Percentiles rank a stretch among this genome's conserved stretches.
These are phyloP conservation scores for Phellopilus nigrolimitatus DNA, from an alignment of 1,284 basidiomycete species.

Conservation along the genomic window DNA sequence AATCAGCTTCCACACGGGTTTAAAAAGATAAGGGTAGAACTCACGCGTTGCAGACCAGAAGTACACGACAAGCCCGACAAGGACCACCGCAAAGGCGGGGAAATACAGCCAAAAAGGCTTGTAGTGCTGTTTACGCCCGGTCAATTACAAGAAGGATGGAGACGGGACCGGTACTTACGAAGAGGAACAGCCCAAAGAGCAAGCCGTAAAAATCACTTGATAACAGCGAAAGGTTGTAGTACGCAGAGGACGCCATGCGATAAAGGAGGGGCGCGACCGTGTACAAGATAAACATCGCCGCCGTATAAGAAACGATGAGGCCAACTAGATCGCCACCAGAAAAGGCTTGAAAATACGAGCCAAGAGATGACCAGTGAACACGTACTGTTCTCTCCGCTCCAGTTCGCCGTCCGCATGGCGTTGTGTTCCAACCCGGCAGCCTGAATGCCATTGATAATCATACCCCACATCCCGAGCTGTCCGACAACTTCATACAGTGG, in stretches of 20 bases:
- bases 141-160: conserved; percentile 8
- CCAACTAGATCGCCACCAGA: conserved; percentile 44
- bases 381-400: conserved; percentile 64
- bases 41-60: conserved; percentile 78
- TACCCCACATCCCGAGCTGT: conserved; percentile 80
- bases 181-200: conserved; percentile 57
- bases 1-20: conserved; percentile 6
- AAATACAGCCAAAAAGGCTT: conserved; percentile 83
- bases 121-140: conserved; percentile 52
- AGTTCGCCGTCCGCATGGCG: conserved; percentile 56
- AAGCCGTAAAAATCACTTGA: conserved; percentile 84
- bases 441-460: conserved; percentile 74
- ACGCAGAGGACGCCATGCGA: conserved; percentile 76
- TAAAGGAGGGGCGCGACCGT: conserved; percentile 82
- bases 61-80: conserved; percentile 71
- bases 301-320: conserved; percentile 69
- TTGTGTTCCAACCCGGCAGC: conserved; percentile 71
- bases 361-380: conserved; percentile 24
- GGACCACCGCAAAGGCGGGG: conserved; percentile 61
- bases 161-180: conserved; percentile 11
- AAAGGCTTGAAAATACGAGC: background rate
- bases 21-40: conserved; percentile 28
- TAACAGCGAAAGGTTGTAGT: conserved; percentile 77
- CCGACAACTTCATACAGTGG: conserved; percentile 86
- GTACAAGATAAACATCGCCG: conserved; percentile 78